Base-by-base conservation (phyloP, 192 early-diverging fungal species). In the Gryganskiella cystojenkinii region DNA sequence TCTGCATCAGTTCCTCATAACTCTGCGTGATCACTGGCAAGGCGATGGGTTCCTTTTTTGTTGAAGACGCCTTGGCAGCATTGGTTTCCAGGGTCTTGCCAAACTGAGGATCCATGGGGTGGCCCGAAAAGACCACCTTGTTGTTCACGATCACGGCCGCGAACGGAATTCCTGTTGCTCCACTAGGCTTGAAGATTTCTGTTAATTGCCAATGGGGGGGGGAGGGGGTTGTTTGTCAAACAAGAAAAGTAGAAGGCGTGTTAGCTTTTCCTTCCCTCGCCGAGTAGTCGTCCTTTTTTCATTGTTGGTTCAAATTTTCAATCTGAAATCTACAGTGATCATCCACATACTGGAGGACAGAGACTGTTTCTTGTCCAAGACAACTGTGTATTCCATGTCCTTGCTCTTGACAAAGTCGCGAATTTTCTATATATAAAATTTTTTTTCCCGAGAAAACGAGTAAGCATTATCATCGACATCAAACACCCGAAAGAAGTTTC, bases 311-410 rank as follows among this genome's bases (percentile, higher is more conserved):
- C n/a, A n/a, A n/a, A n/a, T n/a, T n/a, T n/a, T n/a, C n/a, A n/a
- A n/a, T n/a, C n/a, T n/a, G n/a, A n/a, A n/a, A n/a, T n/a, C n/a
- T n/a, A n/a, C n/a, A n/a, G n/a, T n/a, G n/a, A n/a, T n/a, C n/a
- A n/a, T n/a, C 8, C 33, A 63, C 44, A 47, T 61, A 76, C 72
- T 67, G 15, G 74, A 64, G 40, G 63, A 20, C 56, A 78, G 60
- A 1, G 73, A 64, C 13, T 56, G 61, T 10, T 81, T 65, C 44
- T 63, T 65, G 58, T 89, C 87, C 25, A 89, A 64, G 11, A 84
- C 87, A 14, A 89, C 85, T 0, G 79, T 72, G 65, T 89, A 87
- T n/a, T 83, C 81, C 84, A 89, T 84, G 22, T 61, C 55, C n/a
- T 64, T 61, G 44, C 80, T 75, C 67, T 78, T 53, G 25, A 84